Evolutionary conservation across 768 basidiomycete genomes (phyloP).

Genomic region (Serendipita sp.): DNA sequence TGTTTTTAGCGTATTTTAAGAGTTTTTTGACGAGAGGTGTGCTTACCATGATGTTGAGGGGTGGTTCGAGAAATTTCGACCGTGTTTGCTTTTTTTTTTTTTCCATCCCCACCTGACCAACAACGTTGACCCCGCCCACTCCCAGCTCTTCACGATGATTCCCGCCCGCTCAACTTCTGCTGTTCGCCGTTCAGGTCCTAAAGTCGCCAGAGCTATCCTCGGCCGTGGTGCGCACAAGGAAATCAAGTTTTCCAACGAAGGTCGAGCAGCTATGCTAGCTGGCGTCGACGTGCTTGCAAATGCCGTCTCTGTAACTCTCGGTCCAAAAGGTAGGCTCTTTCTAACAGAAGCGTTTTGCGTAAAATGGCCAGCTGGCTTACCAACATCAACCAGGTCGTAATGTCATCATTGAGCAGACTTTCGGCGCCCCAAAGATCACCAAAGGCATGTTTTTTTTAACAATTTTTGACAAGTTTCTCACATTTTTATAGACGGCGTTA

Average conservation of each 20-base stretch:
- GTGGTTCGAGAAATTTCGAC: conserved; percentile 8
- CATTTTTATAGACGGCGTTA: conserved; percentile 65
- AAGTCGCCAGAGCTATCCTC: conserved; percentile 16
- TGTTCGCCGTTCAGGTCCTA: conserved; percentile 10
- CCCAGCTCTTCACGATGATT: conserved; percentile 5
- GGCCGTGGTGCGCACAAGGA: conserved; percentile 81
- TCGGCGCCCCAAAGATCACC: conserved; percentile 85
- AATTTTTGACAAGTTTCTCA: not conserved
- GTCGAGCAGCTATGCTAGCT: conserved; percentile 81
- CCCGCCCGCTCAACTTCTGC: conserved; percentile 9
- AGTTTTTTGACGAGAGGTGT: not conserved
- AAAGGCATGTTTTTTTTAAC: conserved; percentile 43
- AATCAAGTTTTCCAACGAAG: conserved; percentile 92
- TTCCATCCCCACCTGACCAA: not conserved
- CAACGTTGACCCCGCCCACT: not conserved
- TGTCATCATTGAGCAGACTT: conserved; percentile 94
- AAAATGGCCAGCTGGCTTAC: not conserved
- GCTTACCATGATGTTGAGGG: conserved; percentile 3
- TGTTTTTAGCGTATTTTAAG: not conserved
- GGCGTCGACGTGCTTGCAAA: conserved; percentile 96
- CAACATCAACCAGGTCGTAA: conserved; percentile 56
- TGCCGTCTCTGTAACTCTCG: conserved; percentile 90
- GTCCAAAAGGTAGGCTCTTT: conserved; percentile 63
- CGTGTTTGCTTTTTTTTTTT: not conserved
- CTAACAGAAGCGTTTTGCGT: not conserved